A percentile compares a stretch with the other conserved stretches of the same genome.
These are phyloP conservation scores for Amniculicola lignicola DNA, from an alignment of 495 filamentous ascomycete genomes.

Conservation along the genomic window DNA sequence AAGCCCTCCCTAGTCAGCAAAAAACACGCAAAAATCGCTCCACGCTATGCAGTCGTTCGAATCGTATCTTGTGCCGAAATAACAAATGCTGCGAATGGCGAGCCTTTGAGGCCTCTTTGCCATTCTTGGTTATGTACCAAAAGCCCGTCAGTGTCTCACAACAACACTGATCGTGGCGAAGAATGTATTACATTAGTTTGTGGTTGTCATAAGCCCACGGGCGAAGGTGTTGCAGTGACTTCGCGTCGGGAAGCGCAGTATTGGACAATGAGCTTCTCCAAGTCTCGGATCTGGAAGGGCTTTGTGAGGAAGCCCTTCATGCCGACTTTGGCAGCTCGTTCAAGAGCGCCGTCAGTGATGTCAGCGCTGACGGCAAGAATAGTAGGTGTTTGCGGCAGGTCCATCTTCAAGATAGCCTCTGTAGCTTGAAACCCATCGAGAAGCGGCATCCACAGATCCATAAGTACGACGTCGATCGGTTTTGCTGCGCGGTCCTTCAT, in stretches of 20 bases:
- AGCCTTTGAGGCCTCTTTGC: too few relatives aligned
- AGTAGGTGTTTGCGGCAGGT: slow-evolving; percentile 34
- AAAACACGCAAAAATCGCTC: not conserved
- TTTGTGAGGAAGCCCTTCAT: slow-evolving; percentile 80
- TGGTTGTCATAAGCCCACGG: slow-evolving; percentile 8
- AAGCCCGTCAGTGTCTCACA: too few relatives aligned
- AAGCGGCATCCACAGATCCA: slow-evolving; percentile 86
- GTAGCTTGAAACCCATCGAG: slow-evolving; percentile 82
- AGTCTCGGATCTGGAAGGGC: slow-evolving; percentile 69
- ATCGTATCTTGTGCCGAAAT: slow-evolving; percentile 1
- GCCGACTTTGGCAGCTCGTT: slow-evolving; percentile 61
- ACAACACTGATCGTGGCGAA: too few relatives aligned
- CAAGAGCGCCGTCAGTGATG: slow-evolving; percentile 64
- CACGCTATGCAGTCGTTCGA: slow-evolving; percentile 4
- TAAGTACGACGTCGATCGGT: slow-evolving; percentile 65
- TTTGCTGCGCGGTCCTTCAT: slow-evolving; percentile 33
- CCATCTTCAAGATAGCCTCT: slow-evolving; percentile 57
- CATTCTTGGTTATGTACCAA: too few relatives aligned
- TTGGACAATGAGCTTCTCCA: slow-evolving; percentile 64
- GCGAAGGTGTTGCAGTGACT: too few relatives aligned
- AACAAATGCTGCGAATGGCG: too few relatives aligned
- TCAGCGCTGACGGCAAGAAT: slow-evolving; percentile 76
- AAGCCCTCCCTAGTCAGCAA: not conserved
- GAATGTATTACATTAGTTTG: too few relatives aligned
- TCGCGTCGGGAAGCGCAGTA: too few relatives aligned